Conservation (phyloP, 371 early-diverging fungal species). For the Circinella umbellata region DNA sequence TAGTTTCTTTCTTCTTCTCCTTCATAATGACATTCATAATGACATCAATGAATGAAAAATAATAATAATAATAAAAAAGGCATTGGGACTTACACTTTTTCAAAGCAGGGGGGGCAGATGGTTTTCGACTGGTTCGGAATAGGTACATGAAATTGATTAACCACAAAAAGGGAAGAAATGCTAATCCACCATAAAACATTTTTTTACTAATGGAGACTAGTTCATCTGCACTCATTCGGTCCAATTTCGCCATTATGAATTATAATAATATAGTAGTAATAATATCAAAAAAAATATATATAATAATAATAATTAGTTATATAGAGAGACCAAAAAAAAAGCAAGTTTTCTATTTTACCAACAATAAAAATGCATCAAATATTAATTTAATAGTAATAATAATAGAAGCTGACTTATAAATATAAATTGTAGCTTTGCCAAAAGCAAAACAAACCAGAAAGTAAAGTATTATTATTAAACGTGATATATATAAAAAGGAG, state of each 20-base stretch:
- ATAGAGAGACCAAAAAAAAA: too few species aligned
- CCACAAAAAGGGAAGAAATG: constrained; percentile 66
- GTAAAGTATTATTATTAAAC: too few species aligned
- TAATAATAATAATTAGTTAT: too few species aligned
- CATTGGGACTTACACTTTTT: constrained; percentile 46
- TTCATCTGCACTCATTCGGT: constrained; percentile 60
- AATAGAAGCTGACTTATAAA: too few species aligned
- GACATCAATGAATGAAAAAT: neutral
- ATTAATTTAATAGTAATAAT: too few species aligned
- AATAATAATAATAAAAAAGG: too few species aligned
- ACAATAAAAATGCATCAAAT: too few species aligned
- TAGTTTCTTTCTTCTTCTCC: neutral
- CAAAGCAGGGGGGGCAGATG: constrained; percentile 47
- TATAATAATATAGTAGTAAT: neutral
- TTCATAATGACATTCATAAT: constrained; percentile 2
- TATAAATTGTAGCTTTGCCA: too few species aligned
- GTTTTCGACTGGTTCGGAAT: constrained; percentile 41
- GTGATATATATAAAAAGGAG: too few species aligned
- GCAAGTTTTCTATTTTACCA: too few species aligned
- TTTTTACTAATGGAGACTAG: constrained; percentile 57
- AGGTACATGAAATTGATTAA: constrained; percentile 63
- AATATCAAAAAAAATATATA: too few species aligned
- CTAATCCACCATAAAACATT: constrained; percentile 65
- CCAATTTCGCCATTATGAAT: constrained; percentile 50
- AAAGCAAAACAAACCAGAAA: too few species aligned